Percentiles rank a stretch among this genome's conserved stretches.
Conservation (phyloP, 495 filamentous ascomycete species). For the Trichoderma gamsii region DNA sequence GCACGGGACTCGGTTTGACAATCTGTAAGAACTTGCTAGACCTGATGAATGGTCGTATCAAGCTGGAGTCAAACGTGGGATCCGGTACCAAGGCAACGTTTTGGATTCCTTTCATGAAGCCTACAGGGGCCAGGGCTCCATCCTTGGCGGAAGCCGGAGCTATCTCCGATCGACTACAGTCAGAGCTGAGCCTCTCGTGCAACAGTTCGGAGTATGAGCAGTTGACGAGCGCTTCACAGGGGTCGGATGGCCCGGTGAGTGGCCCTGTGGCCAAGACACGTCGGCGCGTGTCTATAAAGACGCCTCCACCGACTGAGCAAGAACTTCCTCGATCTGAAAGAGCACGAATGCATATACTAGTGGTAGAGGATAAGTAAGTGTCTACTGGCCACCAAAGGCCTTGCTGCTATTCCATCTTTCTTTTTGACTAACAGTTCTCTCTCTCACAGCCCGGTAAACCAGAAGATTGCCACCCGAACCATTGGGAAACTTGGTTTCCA, state of each 20-base stretch:
- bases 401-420: neutral
- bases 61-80: constrained; percentile 51
- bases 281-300: constrained; percentile 28
- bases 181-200: constrained; percentile 56
- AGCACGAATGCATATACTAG: constrained; percentile 53
- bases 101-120: constrained; percentile 62
- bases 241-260: constrained; percentile 21
- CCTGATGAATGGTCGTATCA: constrained; percentile 74
- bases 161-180: constrained; percentile 55
- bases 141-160: constrained; percentile 46
- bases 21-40: constrained; percentile 75
- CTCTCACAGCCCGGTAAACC: constrained; percentile 54
- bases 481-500: constrained; percentile 71
- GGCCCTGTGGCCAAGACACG: constrained; percentile 15
- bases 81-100: constrained; percentile 60
- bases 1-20: constrained; percentile 74
- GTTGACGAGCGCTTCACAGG: constrained; percentile 23
- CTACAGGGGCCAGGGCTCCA: constrained; percentile 26
- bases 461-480: constrained; percentile 69
- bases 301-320: constrained; percentile 27
- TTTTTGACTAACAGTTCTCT: neutral
- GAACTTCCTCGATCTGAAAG: constrained; percentile 43
- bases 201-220: constrained; percentile 47
- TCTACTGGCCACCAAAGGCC: neutral
- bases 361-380: constrained; percentile 72